Conservation (phyloP, 2,329 filamentous ascomycete genomes). For the Hypoxylon sp. region DNA sequence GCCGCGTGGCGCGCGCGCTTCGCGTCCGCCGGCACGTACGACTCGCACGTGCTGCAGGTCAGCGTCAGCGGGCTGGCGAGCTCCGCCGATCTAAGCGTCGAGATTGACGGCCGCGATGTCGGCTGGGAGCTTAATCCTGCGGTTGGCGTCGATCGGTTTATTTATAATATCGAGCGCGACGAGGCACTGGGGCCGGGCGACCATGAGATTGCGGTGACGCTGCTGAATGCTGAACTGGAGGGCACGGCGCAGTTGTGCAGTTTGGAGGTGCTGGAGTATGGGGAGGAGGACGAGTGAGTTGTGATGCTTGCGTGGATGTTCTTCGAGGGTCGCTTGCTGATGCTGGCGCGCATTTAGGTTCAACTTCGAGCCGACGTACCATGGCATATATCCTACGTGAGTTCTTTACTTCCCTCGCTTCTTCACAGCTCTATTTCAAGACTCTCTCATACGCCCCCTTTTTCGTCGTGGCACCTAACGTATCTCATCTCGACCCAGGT, state of each 20-base stretch:
- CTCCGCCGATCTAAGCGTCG: constrained; percentile 41
- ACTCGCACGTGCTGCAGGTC: constrained; percentile 42
- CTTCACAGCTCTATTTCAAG: too few relatives aligned
- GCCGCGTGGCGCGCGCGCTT: constrained; percentile 40
- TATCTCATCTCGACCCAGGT: constrained; percentile 24
- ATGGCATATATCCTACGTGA: constrained; percentile 44
- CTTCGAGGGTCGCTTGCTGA: constrained; percentile 5
- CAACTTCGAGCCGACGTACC: constrained; percentile 33
- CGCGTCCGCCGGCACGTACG: constrained; percentile 42
- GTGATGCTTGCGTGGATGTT: not conserved
- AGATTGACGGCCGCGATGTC: constrained; percentile 42
- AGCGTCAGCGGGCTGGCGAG: constrained; percentile 43
- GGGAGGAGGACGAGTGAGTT: constrained; percentile 39
- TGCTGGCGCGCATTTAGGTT: constrained; percentile 31
- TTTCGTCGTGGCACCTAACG: too few relatives aligned
- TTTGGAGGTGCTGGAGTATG: constrained; percentile 44
- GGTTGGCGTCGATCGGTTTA: constrained; percentile 43
- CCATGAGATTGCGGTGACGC: constrained; percentile 40
- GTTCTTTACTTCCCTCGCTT: too few relatives aligned
- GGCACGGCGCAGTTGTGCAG: constrained; percentile 45
- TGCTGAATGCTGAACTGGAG: constrained; percentile 40
- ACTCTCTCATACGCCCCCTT: too few relatives aligned
- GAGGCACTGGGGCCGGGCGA: constrained; percentile 36
- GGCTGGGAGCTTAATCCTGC: constrained; percentile 43
- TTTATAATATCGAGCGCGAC: constrained; percentile 43